Percentiles rank a stretch among this genome's conserved stretches.
phyloP scores from a whole-genome alignment of 177 flowering plant species.

The Vitis hybrid region DNA sequence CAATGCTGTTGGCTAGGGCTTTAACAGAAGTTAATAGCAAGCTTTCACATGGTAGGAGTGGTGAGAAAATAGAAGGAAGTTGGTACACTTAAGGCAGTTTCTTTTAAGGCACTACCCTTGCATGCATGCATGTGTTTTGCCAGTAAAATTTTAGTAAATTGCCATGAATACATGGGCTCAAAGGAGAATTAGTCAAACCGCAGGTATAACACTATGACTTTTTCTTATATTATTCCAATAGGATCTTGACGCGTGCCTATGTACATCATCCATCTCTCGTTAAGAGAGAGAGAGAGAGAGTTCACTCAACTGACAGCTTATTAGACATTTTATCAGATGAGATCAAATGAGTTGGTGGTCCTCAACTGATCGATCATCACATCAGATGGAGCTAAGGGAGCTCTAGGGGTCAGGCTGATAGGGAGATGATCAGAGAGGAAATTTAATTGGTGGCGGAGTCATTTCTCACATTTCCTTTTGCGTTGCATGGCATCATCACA shows the following conservation, averaged over 20 bases:
- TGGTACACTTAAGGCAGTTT: too few relatives aligned
- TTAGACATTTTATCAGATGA: constrained; percentile 1
- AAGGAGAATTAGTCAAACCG: background rate
- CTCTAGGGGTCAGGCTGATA: background rate
- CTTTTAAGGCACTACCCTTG: too few relatives aligned
- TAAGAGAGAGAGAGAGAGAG: constrained; percentile 6
- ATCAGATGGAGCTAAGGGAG: background rate
- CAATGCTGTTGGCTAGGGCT: too few relatives aligned
- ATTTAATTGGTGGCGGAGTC: background rate
- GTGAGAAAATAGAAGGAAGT: too few relatives aligned
- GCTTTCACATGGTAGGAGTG: too few relatives aligned
- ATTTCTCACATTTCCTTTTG: background rate
- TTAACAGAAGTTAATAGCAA: too few relatives aligned
- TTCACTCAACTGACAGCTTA: background rate
- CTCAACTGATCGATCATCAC: background rate
- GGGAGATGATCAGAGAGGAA: background rate
- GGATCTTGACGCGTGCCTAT: background rate
- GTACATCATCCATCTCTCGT: background rate
- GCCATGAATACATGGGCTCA: too few relatives aligned
- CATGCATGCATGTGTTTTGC: too few relatives aligned
- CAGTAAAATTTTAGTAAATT: too few relatives aligned
- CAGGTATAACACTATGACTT: background rate
- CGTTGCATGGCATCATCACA: constrained; percentile 6
- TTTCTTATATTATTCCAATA: background rate
- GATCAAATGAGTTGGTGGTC: background rate